Base-by-base conservation (phyloP, 805 yeast species). In the Candida insectorum region DNA sequence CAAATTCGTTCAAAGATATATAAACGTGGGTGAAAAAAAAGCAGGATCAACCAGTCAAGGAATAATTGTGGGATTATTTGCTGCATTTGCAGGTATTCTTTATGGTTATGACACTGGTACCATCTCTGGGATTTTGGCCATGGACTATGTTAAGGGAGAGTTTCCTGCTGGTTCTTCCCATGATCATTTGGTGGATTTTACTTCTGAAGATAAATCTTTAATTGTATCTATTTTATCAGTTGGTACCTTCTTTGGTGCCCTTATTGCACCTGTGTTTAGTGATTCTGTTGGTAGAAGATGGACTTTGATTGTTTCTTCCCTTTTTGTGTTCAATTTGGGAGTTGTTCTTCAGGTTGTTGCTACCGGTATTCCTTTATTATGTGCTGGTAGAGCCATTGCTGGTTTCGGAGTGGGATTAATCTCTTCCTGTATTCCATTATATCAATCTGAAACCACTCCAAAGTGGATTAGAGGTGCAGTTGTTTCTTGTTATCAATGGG, bases 101-200 rank as follows among this genome's bases (percentile, higher is more conserved):
- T 86, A 81, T 52, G 96, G 96, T 1, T 87, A 84, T 52, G 95
- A 87, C 54, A 87, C 96, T 0, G 96, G 96, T 3, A 62, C 85
- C 28, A 81, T 86, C 33, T 85, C 85, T 51, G 85, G 85, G 39
- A 61, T 87, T 6, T 52, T 82, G 33, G 91, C 85, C 40, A 85
- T 87, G 94, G 46, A 61, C 6, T 84, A 74, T 51, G 87, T 86
- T 26, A 64, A 65, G 25, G 41, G 58, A 1, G 64, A 71, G 30
- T 75, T 85, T 44, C 76, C 91, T 1, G 47, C 65, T 0, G 26
- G 14, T 6, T 6, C n/a, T 8, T 7, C 26, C 7, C 4, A 11
- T 13, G 64, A 73, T 43, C 55, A 47, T 44, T 57, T 62, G n/a
- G 44, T 42, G 0, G 51, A 54, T 30, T 84, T 85, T 52, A 66